These are phyloP conservation scores for Mycena filopes DNA, from an alignment of 768 basidiomycete genomes.

Conservation along the genomic window DNA sequence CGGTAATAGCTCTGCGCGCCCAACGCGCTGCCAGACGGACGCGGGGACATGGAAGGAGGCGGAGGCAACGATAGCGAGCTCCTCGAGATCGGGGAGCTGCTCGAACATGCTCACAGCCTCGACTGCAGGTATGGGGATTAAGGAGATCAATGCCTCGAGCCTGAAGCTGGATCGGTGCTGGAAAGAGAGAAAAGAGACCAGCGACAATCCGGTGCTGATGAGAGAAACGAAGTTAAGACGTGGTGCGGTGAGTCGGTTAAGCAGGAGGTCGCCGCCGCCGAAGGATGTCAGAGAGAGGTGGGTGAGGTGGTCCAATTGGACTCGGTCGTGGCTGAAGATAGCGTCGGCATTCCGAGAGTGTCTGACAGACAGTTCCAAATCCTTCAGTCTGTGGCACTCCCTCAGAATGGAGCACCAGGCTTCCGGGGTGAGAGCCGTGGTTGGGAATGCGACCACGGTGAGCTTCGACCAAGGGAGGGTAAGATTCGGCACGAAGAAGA, in stretches of 20 bases:
- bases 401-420: not conserved
- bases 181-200: not conserved
- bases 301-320: not conserved
- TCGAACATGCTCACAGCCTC: conserved; percentile 1
- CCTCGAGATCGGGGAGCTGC: not conserved
- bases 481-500: conserved; percentile 10
- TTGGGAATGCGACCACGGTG: not conserved
- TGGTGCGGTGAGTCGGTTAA: conserved; percentile 13
- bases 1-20: conserved; percentile 10
- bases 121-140: not conserved
- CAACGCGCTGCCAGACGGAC: conserved; percentile 14
- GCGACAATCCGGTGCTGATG: not conserved
- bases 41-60: conserved; percentile 18
- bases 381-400: conserved; percentile 6
- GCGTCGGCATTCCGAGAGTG: not conserved
- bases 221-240: not conserved
- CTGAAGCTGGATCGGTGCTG: conserved; percentile 15
- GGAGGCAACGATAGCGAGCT: not conserved
- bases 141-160: conserved; percentile 2
- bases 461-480: conserved; percentile 17
- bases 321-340: not conserved
- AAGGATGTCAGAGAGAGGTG: conserved; percentile 8
- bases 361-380: not conserved
- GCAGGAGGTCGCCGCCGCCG: conserved; percentile 7
- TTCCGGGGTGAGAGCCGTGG: conserved; percentile 3